Base-by-base conservation (phyloP, 73 alveolate genomes). In the Diophrys appendiculata region DNA sequence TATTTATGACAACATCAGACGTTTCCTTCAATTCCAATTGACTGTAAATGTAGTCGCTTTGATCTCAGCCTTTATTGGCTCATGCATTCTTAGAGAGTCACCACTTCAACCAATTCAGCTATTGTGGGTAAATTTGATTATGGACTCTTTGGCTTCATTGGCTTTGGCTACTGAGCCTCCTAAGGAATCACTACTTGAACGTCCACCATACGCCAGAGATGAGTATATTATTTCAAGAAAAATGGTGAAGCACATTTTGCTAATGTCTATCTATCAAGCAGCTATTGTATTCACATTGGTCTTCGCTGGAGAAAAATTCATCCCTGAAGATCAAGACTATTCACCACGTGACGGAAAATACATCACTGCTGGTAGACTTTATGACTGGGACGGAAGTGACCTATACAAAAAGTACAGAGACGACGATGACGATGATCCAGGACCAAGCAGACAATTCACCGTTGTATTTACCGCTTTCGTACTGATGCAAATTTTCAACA, bases 11-110 rank as follows among this genome's bases (percentile, higher is more conserved):
- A 90, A 95, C 86, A 93, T 96, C 31, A 84, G 98, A 33, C 95
- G 96, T 73, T 96, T 96, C 92, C 73, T 96, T 24, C 96, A 96
- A 76, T 96, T 96, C 87, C 91, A 96, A 88, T 81, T 96, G 34
- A 90, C 98, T 28, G 98, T 96, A 0, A 95, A 95, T 81, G 86
- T 95, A 14, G 97, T 94, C 27, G 99, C 99, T 53, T 69, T 93
- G 27, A 73, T 89, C 56, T 73, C 90, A 69, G 89, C 94, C 33
- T 84, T 95, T 33, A 77, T 96, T 71, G 97, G 98, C 24, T 95
- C 98, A 26, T 82, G 92, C 52, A 76, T 95, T 3, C 80, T 96
- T 30, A 92, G 95, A 74, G 89, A 88, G 71, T 88, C 96, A 52
- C 99, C 98, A 27, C 83, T 93, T 53, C 95, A 90, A 74, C 91